A percentile compares a stretch with the other conserved stretches of the same genome.
Evolutionary conservation across 208 protist species (phyloP).

Genomic region (Trypanosoma conorhini): DNA sequence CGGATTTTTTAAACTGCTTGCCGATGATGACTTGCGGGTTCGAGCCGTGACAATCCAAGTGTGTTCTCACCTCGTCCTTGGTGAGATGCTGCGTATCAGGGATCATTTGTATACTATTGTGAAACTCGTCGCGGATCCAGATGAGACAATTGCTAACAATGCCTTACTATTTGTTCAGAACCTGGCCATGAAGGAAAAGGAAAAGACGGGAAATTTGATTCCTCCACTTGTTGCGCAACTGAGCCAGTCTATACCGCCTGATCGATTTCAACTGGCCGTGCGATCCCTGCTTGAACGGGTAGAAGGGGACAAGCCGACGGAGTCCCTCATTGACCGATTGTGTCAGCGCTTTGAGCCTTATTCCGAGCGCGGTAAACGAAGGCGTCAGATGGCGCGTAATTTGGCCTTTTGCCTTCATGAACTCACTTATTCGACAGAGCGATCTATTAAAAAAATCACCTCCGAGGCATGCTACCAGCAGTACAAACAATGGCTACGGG

Average conservation of each 20-base stretch:
- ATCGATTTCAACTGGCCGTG: constrained; percentile 88
- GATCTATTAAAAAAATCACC: constrained; percentile 69
- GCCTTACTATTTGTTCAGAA: constrained; percentile 90
- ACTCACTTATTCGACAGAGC: constrained; percentile 83
- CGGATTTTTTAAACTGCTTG: constrained; percentile 86
- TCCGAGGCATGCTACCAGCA: constrained; percentile 87
- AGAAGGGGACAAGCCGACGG: constrained; percentile 88
- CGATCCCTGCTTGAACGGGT: constrained; percentile 83
- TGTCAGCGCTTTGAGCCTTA: constrained; percentile 85
- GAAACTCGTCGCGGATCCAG: constrained; percentile 85
- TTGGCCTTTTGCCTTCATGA: constrained; percentile 86
- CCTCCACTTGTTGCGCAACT: constrained; percentile 81
- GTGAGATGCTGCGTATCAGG: constrained; percentile 89
- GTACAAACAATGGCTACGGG: constrained; percentile 87
- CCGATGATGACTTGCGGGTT: constrained; percentile 84
- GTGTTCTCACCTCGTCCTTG: constrained; percentile 88
- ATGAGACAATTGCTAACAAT: constrained; percentile 83
- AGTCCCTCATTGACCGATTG: constrained; percentile 86
- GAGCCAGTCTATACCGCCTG: constrained; percentile 69
- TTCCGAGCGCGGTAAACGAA: constrained; percentile 76
- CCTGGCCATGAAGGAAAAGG: constrained; percentile 86
- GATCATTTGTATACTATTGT: constrained; percentile 89
- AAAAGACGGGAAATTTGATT: constrained; percentile 88
- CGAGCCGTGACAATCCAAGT: constrained; percentile 91
- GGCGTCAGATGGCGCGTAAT: constrained; percentile 67